Evolutionary conservation across 257 asterid species (phyloP).

Genomic region (Fraxinus cuspidata): DNA sequence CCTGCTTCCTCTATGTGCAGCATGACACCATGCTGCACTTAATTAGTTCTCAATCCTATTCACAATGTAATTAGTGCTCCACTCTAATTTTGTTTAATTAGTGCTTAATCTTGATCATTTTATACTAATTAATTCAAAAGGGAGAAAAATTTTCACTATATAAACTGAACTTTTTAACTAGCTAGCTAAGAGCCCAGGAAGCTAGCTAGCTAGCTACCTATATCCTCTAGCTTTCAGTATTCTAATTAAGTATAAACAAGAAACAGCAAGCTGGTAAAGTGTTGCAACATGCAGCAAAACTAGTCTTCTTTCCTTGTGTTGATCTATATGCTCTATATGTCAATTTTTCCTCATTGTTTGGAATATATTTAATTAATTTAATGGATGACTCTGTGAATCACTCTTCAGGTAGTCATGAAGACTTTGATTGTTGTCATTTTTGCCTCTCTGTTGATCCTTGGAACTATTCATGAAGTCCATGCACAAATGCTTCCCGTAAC

Average conservation of each 20-base stretch:
- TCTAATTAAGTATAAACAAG: background rate
- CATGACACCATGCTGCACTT: conserved; percentile 2
- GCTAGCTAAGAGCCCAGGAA: background rate
- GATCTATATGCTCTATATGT: background rate
- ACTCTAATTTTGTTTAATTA: background rate
- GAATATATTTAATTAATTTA: background rate
- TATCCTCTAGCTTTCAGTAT: no score
- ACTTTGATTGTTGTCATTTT: background rate
- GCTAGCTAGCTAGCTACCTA: no score
- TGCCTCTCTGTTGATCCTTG: background rate
- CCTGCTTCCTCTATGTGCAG: background rate
- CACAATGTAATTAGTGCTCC: background rate
- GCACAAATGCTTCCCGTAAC: background rate
- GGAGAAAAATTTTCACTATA: background rate
- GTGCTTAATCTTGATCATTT: background rate
- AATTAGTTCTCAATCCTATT: background rate
- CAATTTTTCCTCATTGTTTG: background rate
- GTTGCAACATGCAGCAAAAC: background rate
- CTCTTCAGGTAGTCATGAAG: background rate
- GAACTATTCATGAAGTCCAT: background rate
- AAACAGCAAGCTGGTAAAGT: background rate
- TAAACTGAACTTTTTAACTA: background rate
- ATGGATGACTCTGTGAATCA: background rate
- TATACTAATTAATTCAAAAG: background rate
- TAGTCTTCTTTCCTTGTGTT: background rate